Evolutionary conservation across 805 yeast species (phyloP), one percentile per base, ranked within the genome.

Genomic region (Starmerella apicola): DNA sequence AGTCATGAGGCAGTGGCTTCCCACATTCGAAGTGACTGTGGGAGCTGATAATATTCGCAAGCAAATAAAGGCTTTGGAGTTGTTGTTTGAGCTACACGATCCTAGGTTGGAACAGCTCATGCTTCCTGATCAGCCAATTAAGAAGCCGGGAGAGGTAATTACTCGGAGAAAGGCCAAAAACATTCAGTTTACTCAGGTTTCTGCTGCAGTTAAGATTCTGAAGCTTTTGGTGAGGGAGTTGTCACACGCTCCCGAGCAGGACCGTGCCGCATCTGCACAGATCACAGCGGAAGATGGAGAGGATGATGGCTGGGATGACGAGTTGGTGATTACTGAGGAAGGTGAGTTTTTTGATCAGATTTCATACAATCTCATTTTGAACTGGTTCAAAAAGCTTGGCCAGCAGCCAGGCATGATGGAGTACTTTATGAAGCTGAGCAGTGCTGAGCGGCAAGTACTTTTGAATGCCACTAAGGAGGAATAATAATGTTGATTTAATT

Each of bases 141-240:
- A 25, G 61, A 80, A 22, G 76, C 81, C 3, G 70, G 75, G 51
- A 61, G 64, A 33, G 62, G 85, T 88, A 26, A 63, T 83, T 3
- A 88, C 97, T 0, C 71, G 97, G 53, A 82, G 95, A 0, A 81
- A 78, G 78, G 74, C 93, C 3, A 76, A 72, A 50, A 59, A 52
- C 15, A 67, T 76, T 69, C 59, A 67, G 49, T 83, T 70, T 50
- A 73, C 81, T 0, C 74, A 70, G 52, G 66, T 85, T 2, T 65
- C 86, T 0, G 81, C 83, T 0, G 71, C 78, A 13, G 66, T 68
- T 31, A 85, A 83, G 54, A 83, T 88, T 18, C 55, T 84, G 34
- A 80, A 79, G 52, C 60, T 86, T 18, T 67, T 88, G 35, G 56
- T 78, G 3, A 64, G 71, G 22, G 97, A 88, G 55, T 63, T 85